phyloP scores from a whole-genome alignment of 1,139 yeast genomes.

The Sugiyamaella grinbergsii region DNA sequence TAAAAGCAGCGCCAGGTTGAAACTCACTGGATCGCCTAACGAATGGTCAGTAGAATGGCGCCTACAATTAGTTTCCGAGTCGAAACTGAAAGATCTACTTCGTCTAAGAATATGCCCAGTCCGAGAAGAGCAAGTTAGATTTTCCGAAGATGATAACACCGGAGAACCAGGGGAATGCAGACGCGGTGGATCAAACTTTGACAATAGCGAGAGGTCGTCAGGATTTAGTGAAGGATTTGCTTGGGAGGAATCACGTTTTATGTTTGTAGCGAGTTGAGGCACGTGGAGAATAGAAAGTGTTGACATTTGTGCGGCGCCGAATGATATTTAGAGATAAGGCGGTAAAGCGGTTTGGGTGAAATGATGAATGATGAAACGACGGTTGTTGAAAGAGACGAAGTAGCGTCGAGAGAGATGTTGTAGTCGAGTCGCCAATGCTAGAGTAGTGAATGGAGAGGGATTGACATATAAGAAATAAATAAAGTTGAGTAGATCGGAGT shows the following conservation, averaged over 20 bases:
- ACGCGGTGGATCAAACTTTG: background rate
- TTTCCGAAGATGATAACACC: conserved; percentile 12
- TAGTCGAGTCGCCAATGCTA: too few relatives aligned
- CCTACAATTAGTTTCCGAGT: background rate
- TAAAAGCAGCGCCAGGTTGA: background rate
- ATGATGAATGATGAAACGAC: too few relatives aligned
- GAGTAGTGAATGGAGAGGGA: too few relatives aligned
- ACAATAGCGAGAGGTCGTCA: background rate
- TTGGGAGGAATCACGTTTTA: background rate
- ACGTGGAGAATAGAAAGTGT: conserved; percentile 9
- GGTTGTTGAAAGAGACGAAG: too few relatives aligned
- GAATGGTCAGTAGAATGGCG: background rate
- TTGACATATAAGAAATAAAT: too few relatives aligned
- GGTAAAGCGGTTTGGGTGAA: too few relatives aligned
- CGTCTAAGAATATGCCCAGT: background rate
- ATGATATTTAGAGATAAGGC: too few relatives aligned
- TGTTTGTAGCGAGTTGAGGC: conserved; percentile 4
- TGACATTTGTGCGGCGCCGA: conserved; percentile 12
- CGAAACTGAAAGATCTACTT: conserved; percentile 9
- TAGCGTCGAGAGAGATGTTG: too few relatives aligned
- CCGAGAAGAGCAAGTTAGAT: conserved; percentile 6
- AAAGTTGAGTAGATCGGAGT: too few relatives aligned
- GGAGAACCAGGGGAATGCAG: background rate
- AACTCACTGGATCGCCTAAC: background rate
- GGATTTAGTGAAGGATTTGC: background rate